A percentile compares a stretch with the other conserved stretches of the same genome.
These are phyloP conservation scores for Nemania sp. DNA, from an alignment of 2,329 filamentous ascomycete genomes.

Conservation along the genomic window DNA sequence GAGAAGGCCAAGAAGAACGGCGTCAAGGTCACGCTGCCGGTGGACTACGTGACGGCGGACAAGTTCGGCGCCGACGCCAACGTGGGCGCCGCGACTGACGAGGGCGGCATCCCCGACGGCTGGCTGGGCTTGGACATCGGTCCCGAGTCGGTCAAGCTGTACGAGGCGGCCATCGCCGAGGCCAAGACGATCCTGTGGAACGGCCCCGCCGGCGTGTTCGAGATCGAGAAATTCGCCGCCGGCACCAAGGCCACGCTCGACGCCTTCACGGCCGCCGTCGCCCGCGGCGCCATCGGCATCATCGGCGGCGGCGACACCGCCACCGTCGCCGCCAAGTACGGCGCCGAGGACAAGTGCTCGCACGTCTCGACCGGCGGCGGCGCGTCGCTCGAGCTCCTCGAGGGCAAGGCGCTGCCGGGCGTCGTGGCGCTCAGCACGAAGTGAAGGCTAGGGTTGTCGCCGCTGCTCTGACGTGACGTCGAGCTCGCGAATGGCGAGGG, in stretches of 20 bases:
- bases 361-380: conserved; percentile 98
- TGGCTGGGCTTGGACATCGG: conserved; percentile 99
- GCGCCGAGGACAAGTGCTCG: conserved; percentile 93
- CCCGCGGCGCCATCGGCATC: conserved; percentile 92
- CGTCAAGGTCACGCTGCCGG: conserved; percentile 91
- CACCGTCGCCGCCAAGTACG: conserved; percentile 96
- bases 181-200: conserved; percentile 99
- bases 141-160: conserved; percentile 83
- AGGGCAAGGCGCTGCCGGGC: conserved; percentile 97
- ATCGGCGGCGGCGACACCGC: conserved; percentile 98
- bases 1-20: conserved; percentile 97
- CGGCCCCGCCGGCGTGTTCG: conserved; percentile 94
- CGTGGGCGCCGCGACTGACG: conserved; percentile 80
- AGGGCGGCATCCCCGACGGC: conserved; percentile 89
- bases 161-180: conserved; percentile 82
- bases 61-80: conserved; percentile 89
- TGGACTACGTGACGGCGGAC: conserved; percentile 95
- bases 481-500: no score
- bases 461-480: neutral
- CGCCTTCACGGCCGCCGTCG: conserved; percentile 79
- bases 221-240: conserved; percentile 90
- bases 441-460: conserved; percentile 46
- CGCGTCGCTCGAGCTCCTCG: conserved; percentile 91
- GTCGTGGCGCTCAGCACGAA: conserved; percentile 86
- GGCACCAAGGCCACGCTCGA: conserved; percentile 93